Evolutionary conservation across 2,329 filamentous ascomycete genomes (phyloP).

Genomic region (Aspergillus tubingensis): DNA sequence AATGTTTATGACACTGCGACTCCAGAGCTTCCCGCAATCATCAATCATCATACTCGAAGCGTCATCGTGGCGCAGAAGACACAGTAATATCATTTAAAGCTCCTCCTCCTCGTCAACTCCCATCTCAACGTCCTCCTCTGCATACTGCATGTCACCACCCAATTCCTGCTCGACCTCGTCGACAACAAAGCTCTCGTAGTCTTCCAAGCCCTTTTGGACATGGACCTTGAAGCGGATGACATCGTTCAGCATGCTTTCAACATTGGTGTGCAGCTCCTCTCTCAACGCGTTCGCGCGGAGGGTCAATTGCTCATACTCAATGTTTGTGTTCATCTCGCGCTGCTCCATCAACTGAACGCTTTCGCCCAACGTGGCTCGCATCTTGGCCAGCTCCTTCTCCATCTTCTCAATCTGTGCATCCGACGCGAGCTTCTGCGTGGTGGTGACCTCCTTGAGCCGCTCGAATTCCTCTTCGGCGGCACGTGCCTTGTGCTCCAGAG

Average conservation of each 20-base stretch:
- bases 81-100: conserved; percentile 1
- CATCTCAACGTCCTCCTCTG: conserved; percentile 27
- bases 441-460: conserved; percentile 84
- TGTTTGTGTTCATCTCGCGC: conserved; percentile 92
- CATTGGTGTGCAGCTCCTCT: conserved; percentile 97
- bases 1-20: not conserved
- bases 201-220: conserved; percentile 86
- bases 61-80: not conserved
- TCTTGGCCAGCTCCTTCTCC: conserved; percentile 95
- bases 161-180: conserved; percentile 89
- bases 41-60: conserved; percentile 8
- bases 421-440: conserved; percentile 80
- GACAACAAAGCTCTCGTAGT: conserved; percentile 90
- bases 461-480: conserved; percentile 93
- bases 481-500: conserved; percentile 81
- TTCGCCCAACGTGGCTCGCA: conserved; percentile 80
- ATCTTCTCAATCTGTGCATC: conserved; percentile 98
- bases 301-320: conserved; percentile 94
- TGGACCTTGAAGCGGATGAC: conserved; percentile 99
- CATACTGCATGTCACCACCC: conserved; percentile 59
- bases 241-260: conserved; percentile 94
- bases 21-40: not conserved
- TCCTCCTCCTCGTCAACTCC: conserved; percentile 10
- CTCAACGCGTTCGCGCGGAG: conserved; percentile 78
- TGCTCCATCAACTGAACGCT: conserved; percentile 91